A percentile compares a stretch with the other conserved stretches of the same genome.
Conservation (phyloP, 306 rosid species). For the Alnus glutinosa region DNA sequence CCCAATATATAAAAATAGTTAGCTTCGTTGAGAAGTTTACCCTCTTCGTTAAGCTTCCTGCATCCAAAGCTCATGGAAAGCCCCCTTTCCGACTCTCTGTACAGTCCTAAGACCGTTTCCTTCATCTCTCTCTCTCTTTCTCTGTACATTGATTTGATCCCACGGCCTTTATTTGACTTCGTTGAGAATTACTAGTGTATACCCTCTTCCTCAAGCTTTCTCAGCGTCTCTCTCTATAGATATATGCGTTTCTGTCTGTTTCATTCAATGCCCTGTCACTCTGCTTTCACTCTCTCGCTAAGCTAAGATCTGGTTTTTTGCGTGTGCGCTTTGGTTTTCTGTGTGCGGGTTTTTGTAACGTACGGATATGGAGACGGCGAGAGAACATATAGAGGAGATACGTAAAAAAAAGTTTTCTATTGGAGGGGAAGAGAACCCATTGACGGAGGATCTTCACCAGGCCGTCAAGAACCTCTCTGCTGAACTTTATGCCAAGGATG, state of each 20-base stretch:
- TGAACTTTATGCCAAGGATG: conserved; percentile 68
- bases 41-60: not conserved
- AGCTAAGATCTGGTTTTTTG: not conserved
- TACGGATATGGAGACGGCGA: conserved; percentile 30
- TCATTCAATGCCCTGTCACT: not conserved
- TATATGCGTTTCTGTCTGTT: not conserved
- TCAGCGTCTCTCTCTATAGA: no score
- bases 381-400: conserved; percentile 56
- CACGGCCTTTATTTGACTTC: not conserved
- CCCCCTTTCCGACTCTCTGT: not conserved
- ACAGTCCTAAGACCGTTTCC: no score
- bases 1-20: no score
- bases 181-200: not conserved
- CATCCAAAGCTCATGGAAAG: no score
- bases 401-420: conserved; percentile 59
- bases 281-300: not conserved
- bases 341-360: not conserved
- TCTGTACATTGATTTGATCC: not conserved
- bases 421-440: conserved; percentile 45
- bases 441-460: conserved; percentile 55
- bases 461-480: conserved; percentile 59
- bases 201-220: not conserved
- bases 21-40: not conserved
- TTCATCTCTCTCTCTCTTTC: not conserved
- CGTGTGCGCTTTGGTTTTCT: not conserved